Conservation (phyloP, 768 basidiomycete species). For the Crassisporium funariophilum region DNA sequence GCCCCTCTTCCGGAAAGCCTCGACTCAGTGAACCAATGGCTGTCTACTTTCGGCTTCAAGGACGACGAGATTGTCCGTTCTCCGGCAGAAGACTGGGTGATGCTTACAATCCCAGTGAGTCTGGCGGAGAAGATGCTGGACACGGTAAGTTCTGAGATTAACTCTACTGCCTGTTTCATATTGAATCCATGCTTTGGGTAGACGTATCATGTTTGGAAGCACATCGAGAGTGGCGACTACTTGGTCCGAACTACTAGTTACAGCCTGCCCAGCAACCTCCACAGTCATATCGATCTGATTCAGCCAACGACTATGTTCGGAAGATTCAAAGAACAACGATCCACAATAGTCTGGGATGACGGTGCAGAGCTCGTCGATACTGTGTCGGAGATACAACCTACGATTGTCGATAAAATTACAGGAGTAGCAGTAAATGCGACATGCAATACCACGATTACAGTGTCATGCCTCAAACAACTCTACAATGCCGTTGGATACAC, state of each 20-base stretch:
- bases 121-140: conserved; percentile 72
- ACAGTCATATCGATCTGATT: conserved; percentile 64
- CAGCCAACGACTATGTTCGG: conserved; percentile 74
- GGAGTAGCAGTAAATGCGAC: conserved; percentile 45
- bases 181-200: conserved; percentile 23
- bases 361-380: conserved; percentile 14
- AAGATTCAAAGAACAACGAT: conserved; percentile 27
- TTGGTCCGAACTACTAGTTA: conserved; percentile 70
- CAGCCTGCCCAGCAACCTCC: conserved; percentile 61
- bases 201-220: conserved; percentile 67
- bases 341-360: conserved; percentile 33
- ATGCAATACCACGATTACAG: conserved; percentile 53
- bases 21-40: conserved; percentile 60
- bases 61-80: conserved; percentile 53
- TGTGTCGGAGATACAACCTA: conserved; percentile 12
- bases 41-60: conserved; percentile 53
- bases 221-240: conserved; percentile 51
- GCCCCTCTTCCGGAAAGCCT: conserved; percentile 58
- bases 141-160: conserved; percentile 46
- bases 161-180: neutral
- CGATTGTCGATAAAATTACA: conserved; percentile 22
- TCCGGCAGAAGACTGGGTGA: conserved; percentile 72
- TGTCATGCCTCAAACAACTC: conserved; percentile 54
- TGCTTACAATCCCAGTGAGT: conserved; percentile 54
- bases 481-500: conserved; percentile 54